Evolutionary conservation across 352 stramenopile species (phyloP).

Genomic region (Globisporangium nunn): DNA sequence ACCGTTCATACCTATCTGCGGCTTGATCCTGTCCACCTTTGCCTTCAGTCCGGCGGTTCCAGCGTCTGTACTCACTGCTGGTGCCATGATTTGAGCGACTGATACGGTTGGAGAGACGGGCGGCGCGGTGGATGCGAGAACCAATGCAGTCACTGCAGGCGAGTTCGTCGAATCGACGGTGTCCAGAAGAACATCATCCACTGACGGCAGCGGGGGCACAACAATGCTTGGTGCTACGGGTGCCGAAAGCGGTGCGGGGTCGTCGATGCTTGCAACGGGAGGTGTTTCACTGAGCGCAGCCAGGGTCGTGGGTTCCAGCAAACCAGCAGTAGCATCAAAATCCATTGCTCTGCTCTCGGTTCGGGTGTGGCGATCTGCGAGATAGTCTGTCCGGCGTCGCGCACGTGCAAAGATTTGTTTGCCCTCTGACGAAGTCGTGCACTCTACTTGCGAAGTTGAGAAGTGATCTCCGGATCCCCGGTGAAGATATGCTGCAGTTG

Average conservation of each 20-base stretch:
- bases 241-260: not conserved
- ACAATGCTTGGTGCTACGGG: conserved; percentile 9
- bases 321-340: too few relatives aligned
- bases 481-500: too few relatives aligned
- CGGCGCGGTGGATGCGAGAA: conserved; percentile 15
- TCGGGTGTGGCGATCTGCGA: too few relatives aligned
- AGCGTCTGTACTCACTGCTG: not conserved
- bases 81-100: conserved; percentile 14
- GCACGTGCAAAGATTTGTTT: too few relatives aligned
- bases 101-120: conserved; percentile 13
- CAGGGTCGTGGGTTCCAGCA: too few relatives aligned
- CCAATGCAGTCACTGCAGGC: conserved; percentile 21
- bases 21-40: conserved; percentile 39
- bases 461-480: too few relatives aligned
- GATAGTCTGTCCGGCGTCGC: too few relatives aligned
- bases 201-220: conserved; percentile 1
- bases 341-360: too few relatives aligned
- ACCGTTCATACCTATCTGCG: conserved; percentile 69
- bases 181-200: not conserved
- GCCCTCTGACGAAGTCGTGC: too few relatives aligned
- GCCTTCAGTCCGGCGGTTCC: not conserved
- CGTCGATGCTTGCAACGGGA: not conserved
- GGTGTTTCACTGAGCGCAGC: too few relatives aligned
- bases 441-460: too few relatives aligned
- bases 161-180: conserved; percentile 12